Evolutionary conservation across 352 stramenopile genomes (phyloP).

Genomic region (Globisporangium alternatum): DNA sequence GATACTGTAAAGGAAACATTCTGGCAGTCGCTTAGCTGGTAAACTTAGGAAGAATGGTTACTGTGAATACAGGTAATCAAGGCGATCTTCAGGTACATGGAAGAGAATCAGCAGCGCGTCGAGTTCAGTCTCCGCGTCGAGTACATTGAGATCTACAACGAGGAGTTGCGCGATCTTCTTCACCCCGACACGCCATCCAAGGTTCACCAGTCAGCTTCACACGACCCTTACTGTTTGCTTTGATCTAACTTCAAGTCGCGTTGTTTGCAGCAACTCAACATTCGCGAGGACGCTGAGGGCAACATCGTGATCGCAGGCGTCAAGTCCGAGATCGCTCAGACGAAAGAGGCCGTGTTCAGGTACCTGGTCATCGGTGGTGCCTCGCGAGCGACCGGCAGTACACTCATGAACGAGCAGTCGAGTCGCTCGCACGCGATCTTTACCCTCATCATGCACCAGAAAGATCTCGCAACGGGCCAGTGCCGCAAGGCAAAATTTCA

Average conservation of each 20-base stretch:
- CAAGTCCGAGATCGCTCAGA: constrained; percentile 75
- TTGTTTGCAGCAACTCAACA: constrained; percentile 49
- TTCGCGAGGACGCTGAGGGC: constrained; percentile 75
- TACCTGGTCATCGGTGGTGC: constrained; percentile 77
- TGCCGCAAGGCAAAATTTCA: constrained; percentile 90
- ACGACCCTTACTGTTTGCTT: neutral
- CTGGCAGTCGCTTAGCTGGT: neutral
- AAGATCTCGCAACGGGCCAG: constrained; percentile 33
- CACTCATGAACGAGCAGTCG: constrained; percentile 90
- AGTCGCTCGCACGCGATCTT: constrained; percentile 91
- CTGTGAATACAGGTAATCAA: constrained; percentile 44
- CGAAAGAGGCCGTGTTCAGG: constrained; percentile 76
- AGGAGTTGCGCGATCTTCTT: constrained; percentile 95
- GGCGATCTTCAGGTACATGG: constrained; percentile 67
- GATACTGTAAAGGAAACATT: neutral
- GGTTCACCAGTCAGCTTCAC: constrained; percentile 14
- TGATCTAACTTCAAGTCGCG: neutral
- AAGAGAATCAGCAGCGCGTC: constrained; percentile 32
- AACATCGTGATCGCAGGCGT: constrained; percentile 82
- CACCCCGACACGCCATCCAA: constrained; percentile 75
- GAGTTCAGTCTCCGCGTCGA: constrained; percentile 92
- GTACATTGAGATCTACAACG: constrained; percentile 99
- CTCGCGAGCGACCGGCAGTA: constrained; percentile 82
- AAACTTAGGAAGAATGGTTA: too few relatives aligned
- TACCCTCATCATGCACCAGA: constrained; percentile 82